Evolutionary conservation across 371 early-diverging fungal species (phyloP).

Genomic region (Phascolomyces articulosus): DNA sequence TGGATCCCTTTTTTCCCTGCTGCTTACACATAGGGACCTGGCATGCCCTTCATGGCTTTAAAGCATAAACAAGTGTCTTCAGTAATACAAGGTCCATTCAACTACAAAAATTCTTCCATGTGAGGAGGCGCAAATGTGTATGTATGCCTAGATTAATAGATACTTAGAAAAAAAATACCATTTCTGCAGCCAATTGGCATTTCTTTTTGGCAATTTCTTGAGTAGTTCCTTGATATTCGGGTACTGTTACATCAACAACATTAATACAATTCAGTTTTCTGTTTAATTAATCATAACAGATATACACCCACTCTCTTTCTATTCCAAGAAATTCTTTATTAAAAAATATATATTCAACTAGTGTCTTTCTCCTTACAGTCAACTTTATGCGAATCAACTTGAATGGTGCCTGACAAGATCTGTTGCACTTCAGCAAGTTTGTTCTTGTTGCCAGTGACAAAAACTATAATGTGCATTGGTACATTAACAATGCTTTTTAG

Average conservation of each 20-base stretch:
- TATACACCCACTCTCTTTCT: no score
- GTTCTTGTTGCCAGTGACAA: conserved; percentile 87
- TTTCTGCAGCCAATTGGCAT: conserved; percentile 73
- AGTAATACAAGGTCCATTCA: conserved; percentile 85
- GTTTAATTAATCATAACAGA: no score
- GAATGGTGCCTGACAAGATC: conserved; percentile 72
- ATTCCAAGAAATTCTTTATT: no score
- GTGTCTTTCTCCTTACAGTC: conserved; percentile 64
- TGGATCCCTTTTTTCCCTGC: no score
- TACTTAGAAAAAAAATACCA: no score
- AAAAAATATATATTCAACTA: no score
- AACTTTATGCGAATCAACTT: conserved; percentile 68
- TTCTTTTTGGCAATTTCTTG: conserved; percentile 81
- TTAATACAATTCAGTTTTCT: neutral
- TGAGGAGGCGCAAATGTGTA: neutral
- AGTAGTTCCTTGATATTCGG: conserved; percentile 88
- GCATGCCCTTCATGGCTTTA: conserved; percentile 90
- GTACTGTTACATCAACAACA: no score
- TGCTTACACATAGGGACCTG: conserved; percentile 86
- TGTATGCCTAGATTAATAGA: neutral
- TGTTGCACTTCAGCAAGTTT: conserved; percentile 89
- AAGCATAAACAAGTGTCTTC: conserved; percentile 96
- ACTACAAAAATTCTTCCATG: conserved; percentile 32
- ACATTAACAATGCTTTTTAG: neutral
- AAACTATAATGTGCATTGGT: conserved; percentile 35